Conservation (phyloP, 176 grass and related monocot genomes). For the Urochloa ruziziensis region DNA sequence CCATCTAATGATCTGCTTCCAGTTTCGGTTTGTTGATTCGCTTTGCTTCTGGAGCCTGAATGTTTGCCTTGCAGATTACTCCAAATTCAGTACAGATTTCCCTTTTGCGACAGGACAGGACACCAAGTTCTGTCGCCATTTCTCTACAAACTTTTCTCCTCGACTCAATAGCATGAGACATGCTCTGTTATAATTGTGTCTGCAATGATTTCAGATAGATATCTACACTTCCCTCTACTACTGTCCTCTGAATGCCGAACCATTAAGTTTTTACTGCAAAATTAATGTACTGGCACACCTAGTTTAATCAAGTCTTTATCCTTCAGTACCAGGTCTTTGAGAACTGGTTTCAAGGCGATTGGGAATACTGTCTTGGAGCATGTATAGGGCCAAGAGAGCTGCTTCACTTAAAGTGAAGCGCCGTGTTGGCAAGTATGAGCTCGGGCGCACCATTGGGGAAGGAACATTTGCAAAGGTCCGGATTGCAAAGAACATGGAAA, state of each 20-base stretch:
- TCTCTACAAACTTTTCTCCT: no score
- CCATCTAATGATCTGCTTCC: not conserved
- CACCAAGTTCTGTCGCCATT: no score
- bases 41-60: not conserved
- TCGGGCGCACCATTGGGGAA: slow-evolving; percentile 79
- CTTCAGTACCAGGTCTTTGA: not conserved
- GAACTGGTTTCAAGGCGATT: not conserved
- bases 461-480: slow-evolving; percentile 85
- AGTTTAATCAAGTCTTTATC: not conserved
- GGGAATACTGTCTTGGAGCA: slow-evolving; percentile 17
- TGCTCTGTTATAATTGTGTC: no score
- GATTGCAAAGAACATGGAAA: slow-evolving; percentile 70
- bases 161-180: no score
- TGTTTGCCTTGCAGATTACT: not conserved
- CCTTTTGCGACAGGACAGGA: no score
- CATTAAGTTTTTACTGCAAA: not conserved
- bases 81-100: no score
- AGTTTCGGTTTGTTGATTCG: not conserved
- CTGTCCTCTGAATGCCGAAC: not conserved
- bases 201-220: no score
- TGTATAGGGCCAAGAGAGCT: slow-evolving; percentile 56
- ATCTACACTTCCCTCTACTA: not conserved
- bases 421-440: slow-evolving; percentile 74
- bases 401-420: slow-evolving; percentile 60
- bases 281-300: not conserved